Evolutionary conservation across 225 moss, liverwort and hornwort species (phyloP), one percentile per base, ranked within the genome.

Genomic region (Lunularia cruciata): DNA sequence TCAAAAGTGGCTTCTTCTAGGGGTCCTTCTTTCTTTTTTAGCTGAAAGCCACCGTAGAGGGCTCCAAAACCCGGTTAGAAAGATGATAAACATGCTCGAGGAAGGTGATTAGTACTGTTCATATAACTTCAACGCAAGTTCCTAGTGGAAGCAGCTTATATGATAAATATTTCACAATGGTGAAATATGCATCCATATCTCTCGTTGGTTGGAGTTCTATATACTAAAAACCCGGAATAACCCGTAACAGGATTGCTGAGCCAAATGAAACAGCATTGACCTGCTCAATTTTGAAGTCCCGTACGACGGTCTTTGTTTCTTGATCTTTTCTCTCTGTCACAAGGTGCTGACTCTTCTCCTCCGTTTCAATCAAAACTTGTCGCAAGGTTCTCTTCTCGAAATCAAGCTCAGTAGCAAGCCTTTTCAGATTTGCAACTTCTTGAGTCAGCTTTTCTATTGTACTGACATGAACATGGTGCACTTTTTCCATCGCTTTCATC

Each of bases 401-500:
- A 59, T 92, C 89, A 28, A 92, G 83, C 72, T 68, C 83, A 65
- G 83, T 77, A 27, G 86, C 81, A 27, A 87, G 72, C 56, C 84
- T 79, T 51, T 92, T 92, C 38, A 86, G 74, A 9, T 72, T 73
- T 81, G 76, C 84, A 61, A 87, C 87, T 61, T 92, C 89, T 46
- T 83, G 55, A 3, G 52, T 54, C 48, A 79, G 42, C 64, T 79
- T 79, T 18, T 56, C 67, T 69, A 79, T 79, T 22, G 71, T 54
- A 19, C 70, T 71, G 37, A 81, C 32, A 63, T 75, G 69, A 26
- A 57, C 57, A 19, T 4, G 40, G 37, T 84, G 73, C 48, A 77
- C 77, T 74, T 73, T 42, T 22, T 86, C 81, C 75, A 84, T 58
- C 25, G 84, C 75, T 31, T 86, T 78, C 47, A 86, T 60, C 47